Evolutionary conservation across 2,329 filamentous ascomycete species (phyloP).

Genomic region (Diaporthe sp.): DNA sequence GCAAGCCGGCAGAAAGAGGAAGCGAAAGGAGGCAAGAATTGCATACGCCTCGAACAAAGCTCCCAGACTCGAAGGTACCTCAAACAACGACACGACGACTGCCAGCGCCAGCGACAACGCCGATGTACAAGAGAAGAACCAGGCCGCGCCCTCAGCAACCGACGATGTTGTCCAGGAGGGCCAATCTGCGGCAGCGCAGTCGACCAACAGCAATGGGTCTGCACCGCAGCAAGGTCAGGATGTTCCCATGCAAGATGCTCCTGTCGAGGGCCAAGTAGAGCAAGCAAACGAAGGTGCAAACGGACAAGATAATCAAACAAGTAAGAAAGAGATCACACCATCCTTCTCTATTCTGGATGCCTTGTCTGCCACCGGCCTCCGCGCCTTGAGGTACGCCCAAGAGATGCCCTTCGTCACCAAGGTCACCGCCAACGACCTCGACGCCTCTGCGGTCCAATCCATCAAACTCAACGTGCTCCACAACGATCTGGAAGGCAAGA

Average conservation of each 20-base stretch:
- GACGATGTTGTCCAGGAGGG: neutral
- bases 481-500: slow-evolving; percentile 79
- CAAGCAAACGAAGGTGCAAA: slow-evolving; percentile 23
- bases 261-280: neutral
- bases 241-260: neutral
- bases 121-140: slow-evolving; percentile 14
- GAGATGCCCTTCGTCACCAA: slow-evolving; percentile 88
- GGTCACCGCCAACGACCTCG: slow-evolving; percentile 91
- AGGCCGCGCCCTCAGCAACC: neutral
- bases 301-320: neutral
- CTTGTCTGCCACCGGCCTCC: slow-evolving; percentile 91
- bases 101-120: slow-evolving; percentile 24
- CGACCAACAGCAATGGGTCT: neutral
- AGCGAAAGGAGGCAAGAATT: slow-evolving; percentile 54
- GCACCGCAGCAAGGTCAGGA: neutral
- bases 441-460: slow-evolving; percentile 79
- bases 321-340: slow-evolving; percentile 48
- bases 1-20: slow-evolving; percentile 54
- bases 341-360: slow-evolving; percentile 92
- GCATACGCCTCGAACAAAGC: slow-evolving; percentile 25
- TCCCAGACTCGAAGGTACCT: slow-evolving; percentile 21
- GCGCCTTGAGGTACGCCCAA: slow-evolving; percentile 90
- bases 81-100: slow-evolving; percentile 24
- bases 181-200: neutral
- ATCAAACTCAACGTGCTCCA: slow-evolving; percentile 89